Evolutionary conservation across 2,329 filamentous ascomycete species (phyloP), one percentile per base, ranked within the genome.

Genomic region (Fusarium floridanum): DNA sequence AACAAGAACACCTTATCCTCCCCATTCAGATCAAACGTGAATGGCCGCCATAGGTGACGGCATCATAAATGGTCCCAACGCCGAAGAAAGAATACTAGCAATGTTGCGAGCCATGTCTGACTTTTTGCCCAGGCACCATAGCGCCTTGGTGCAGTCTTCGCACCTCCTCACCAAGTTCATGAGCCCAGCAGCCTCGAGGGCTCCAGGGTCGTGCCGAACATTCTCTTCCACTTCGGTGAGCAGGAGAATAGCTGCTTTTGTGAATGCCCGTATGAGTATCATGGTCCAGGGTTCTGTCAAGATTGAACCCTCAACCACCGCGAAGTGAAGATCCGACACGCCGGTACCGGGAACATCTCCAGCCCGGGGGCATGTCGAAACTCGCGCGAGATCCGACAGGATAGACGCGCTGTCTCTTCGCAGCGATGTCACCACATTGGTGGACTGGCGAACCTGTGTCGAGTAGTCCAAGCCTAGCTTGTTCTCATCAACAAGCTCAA

Each of bases 241-340:
- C 24, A 83, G 79, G 17, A 81, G 66, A 6, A 82, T 76, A 3
- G 80, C 85, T 0, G 88, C 86, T 75, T 85, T 87, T 27, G 86
- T 84, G 67, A 90, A 90, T 0, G 85, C 85, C 29, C 87, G 83
- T 50, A 90, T 86, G 32, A 90, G 79, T 4, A 90, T 85, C 43
- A 86, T 85, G 2, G 88, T 90, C 89, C 89, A 91, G 3, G 89
- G 89, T 72, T 91, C 89, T 1, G 88, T 90, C 65, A 91, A 77
- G n/a, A 91, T 82, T 1, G 89, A 86, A 3, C 87, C 88, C 67
- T 89, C 84, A 48, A 85, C 87, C 27, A 90, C 82, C 1, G 88
- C 88, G 66, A 86, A 86, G 76, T 90, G 88, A 64, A 89, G 87
- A 24, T 86, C 85, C 3, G 74, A 72, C 50, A 75, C 63, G 32